Evolutionary conservation across 148 eudicot genomes (phyloP).

Genomic region (Salicornia ramosissima): DNA sequence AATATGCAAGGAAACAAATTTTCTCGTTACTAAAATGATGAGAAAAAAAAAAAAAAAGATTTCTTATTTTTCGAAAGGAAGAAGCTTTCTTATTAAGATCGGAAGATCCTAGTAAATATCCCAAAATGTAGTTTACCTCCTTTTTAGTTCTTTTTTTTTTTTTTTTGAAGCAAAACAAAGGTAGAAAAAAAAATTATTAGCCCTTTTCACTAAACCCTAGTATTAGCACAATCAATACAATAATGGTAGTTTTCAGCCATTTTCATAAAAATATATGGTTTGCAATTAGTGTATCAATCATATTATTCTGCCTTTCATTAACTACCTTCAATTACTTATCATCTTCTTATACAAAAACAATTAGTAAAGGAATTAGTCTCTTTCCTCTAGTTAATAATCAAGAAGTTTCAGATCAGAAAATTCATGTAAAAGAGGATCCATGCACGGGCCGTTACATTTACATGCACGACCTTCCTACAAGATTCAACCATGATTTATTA

Average conservation of each 20-base stretch:
- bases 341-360: not conserved
- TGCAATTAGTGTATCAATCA: not conserved
- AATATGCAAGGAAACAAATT: too few species aligned
- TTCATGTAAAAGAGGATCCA: conserved; percentile 9
- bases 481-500: conserved; percentile 32
- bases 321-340: conserved; percentile 14
- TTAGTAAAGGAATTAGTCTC: not conserved
- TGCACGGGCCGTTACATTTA: conserved; percentile 37
- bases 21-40: too few species aligned
- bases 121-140: too few species aligned
- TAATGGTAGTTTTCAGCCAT: conserved; percentile 2
- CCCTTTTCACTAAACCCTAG: too few species aligned
- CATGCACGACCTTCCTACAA: conserved; percentile 34
- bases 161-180: too few species aligned
- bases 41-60: too few species aligned
- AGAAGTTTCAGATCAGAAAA: not conserved
- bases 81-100: too few species aligned
- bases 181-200: too few species aligned
- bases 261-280: conserved; percentile 10
- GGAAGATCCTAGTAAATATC: too few species aligned
- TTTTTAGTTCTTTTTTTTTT: too few species aligned
- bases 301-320: conserved; percentile 15
- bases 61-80: too few species aligned
- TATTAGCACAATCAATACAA: too few species aligned
- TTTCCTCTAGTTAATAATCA: not conserved